Evolutionary conservation across 805 yeast species (phyloP), one percentile per base, ranked within the genome.

Genomic region (Candida insectalens): DNA sequence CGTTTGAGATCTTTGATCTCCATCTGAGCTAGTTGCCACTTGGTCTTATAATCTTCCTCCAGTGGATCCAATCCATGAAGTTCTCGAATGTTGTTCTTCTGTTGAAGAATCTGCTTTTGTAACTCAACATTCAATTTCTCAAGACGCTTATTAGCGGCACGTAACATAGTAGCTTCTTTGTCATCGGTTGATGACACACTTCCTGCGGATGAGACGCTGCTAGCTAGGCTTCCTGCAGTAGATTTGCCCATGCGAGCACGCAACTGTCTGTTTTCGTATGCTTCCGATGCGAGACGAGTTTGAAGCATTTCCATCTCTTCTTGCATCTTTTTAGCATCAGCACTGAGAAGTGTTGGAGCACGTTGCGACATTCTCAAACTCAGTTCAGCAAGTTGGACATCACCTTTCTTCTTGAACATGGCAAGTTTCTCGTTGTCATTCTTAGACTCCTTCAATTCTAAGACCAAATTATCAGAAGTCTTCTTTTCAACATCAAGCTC

Each of bases 251-350:
- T 34, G 29, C 64, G 65, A 9, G 68, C 65, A 29, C 56, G 62
- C 40, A 64, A 47, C 33, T 58, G 70, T 46, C 70, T 74, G 38
- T 67, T 71, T 35, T 74, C 80, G 40, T 71, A 71, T 5, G 77
- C 64, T 32, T 75, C 78, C n/a, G 78, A 65, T 2, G 80, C 77
- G n/a, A 76, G 50, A 44, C 83, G 65, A 2, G 77, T 69, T 42
- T 77, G 80, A 10, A 82, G 53, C 44, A 79, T 57, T 21, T 67
- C 65, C 33, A 78, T 47, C 38, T 79, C 84, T 29, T 79, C 74
- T 17, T 63, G 57, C 29, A 78, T 50, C 38, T 37, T 32, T 20
- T 34, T 35, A 25, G 34, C 19, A 22, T 44, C 52, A 4, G 39
- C 29, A 2, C 36, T 37, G 10, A 12, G 6, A 19, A 21, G 23